Conservation (phyloP, 164 flowering plant genomes). For the Stephania yunnanensis region DNA sequence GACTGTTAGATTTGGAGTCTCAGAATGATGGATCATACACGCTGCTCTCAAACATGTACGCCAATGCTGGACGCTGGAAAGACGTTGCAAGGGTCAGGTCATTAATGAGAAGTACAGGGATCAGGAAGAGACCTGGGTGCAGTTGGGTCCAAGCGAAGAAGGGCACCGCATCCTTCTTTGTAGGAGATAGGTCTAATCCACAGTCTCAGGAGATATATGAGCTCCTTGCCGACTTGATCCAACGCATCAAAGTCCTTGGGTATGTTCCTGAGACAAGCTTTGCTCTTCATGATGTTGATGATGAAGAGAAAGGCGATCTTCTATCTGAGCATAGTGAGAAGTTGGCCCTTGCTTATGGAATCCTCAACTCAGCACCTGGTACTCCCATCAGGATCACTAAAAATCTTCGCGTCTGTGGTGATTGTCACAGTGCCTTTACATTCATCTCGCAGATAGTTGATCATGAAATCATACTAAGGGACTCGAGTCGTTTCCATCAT, state of each 20-base stretch:
- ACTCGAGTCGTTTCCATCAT: conserved; percentile 80
- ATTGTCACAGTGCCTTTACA: conserved; percentile 63
- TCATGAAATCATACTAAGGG: conserved; percentile 65
- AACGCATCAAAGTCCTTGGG: conserved; percentile 49
- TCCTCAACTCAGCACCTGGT: conserved; percentile 51
- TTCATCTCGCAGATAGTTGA: conserved; percentile 61
- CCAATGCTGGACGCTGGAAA: conserved; percentile 74
- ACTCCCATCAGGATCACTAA: conserved; percentile 66
- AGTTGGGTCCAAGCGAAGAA: conserved; percentile 76
- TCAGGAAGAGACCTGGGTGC: conserved; percentile 78
- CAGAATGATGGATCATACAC: conserved; percentile 63
- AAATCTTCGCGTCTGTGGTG: conserved; percentile 78
- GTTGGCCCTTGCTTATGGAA: conserved; percentile 75
- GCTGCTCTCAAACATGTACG: conserved; percentile 78
- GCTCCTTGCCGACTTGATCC: conserved; percentile 40
- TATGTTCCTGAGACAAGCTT: conserved; percentile 67
- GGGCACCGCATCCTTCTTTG: conserved; percentile 55
- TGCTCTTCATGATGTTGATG: conserved; percentile 83
- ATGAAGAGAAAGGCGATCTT: conserved; percentile 75
- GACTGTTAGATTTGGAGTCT: conserved; percentile 40
- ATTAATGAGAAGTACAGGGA: conserved; percentile 61
- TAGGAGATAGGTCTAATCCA: conserved; percentile 71
- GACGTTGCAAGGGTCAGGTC: conserved; percentile 67
- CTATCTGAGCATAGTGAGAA: conserved; percentile 79
- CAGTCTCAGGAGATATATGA: conserved; percentile 46